Evolutionary conservation across 2,329 filamentous ascomycete genomes (phyloP), one percentile per base, ranked within the genome.

Genomic region (Mollisia scopiformis): DNA sequence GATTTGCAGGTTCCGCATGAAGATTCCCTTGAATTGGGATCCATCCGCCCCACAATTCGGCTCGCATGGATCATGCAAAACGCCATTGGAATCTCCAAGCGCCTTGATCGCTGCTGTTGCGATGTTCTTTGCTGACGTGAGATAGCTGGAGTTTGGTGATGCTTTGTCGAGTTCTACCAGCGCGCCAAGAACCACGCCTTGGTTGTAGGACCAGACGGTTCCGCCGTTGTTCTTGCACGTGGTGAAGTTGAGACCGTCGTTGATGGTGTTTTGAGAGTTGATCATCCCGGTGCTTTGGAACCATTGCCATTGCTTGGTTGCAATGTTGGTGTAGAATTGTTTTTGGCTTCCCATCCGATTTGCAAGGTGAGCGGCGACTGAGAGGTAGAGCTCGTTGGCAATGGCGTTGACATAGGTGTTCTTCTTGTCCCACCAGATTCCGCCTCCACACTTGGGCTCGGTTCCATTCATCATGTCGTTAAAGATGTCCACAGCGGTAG

Each of bases 11-110:
- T 91, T 90, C 25, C 88, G 81, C 52, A 86, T 80, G 67, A 91
- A 91, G 30, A 91, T 79, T 2, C 89, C 89, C 74, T 92, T 92
- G 80, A 92, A 92, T 67, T 90, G 86, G 27, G 83, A 78, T 1
- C 80, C 84, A 62, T 87, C 83, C n/a, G 69, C 74, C 2, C 70
- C 71, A 28, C 71, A 73, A 5, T 80, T 79, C 0, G 69, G 69
- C 66, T 87, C 84, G 65, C 84, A 87, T 7, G 71, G 64, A 58
- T 87, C 85, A 63, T 79, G 80, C 2, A 88, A 75, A n/a, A 87
- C 75, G 16, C 79, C 78, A 55, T 80, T 73, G 0, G 71, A 62
- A 47, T 47, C 43, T 62, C 81, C 77, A 2, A 86, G 73, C 33
- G 75, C 66, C 10, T 69, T 66, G 61, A 86, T 83, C 21, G 82